Percentiles rank a stretch among this genome's conserved stretches.
Evolutionary conservation across 139 green algal genomes (phyloP).

Genomic region (Yamagishiella unicocca): DNA sequence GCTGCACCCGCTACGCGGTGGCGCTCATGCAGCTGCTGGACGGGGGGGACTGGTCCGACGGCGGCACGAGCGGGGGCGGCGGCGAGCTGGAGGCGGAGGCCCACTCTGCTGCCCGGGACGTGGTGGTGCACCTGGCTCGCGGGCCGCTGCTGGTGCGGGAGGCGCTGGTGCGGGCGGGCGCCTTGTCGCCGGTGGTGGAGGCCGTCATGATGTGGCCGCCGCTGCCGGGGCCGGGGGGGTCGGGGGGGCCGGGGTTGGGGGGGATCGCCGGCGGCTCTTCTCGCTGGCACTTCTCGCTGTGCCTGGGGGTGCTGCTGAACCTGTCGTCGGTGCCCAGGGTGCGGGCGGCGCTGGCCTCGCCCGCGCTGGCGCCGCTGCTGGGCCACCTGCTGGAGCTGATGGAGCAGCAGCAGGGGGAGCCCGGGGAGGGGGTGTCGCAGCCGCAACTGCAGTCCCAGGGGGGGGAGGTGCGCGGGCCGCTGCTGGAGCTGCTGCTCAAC

Average conservation of each 20-base stretch:
- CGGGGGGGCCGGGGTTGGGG: neutral
- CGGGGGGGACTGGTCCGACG: neutral
- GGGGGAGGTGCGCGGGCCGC: neutral
- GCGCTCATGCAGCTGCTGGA: slow-evolving; percentile 19
- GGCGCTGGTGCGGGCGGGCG: slow-evolving; percentile 22
- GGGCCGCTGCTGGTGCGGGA: slow-evolving; percentile 43
- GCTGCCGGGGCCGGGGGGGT: neutral
- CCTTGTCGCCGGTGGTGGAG: slow-evolving; percentile 12
- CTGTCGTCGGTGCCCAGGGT: neutral
- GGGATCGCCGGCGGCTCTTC: neutral
- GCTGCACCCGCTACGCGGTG: neutral
- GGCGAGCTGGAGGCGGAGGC: neutral
- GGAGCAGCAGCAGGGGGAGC: neutral
- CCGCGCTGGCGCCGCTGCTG: slow-evolving; percentile 6
- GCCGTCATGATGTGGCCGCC: slow-evolving; percentile 30
- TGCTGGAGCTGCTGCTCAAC: slow-evolving; percentile 39
- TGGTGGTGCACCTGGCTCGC: neutral
- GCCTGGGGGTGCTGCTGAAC: slow-evolving; percentile 32
- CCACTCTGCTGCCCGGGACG: neutral
- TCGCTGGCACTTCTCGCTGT: neutral
- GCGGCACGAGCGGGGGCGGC: neutral
- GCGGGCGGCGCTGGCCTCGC: neutral
- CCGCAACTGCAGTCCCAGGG: neutral
- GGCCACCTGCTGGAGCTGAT: slow-evolving; percentile 12
- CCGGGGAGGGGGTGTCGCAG: neutral